A percentile compares a stretch with the other conserved stretches of the same genome.
Conservation (phyloP, 106 monocot genomes). For the Xerophyta viscosa region DNA sequence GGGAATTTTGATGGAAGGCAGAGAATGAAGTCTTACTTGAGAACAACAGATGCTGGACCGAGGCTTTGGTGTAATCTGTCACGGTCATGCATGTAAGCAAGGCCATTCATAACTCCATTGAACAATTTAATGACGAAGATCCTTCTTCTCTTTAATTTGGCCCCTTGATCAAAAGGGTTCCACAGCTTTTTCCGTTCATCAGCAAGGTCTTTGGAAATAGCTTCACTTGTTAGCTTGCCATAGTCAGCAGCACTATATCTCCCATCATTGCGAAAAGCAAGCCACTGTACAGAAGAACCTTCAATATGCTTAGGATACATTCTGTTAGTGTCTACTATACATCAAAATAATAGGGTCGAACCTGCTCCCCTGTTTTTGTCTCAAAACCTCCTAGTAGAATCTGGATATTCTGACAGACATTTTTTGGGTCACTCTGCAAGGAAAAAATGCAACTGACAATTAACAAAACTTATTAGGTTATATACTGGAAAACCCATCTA, state of each 20-base stretch:
- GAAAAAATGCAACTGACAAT: neutral
- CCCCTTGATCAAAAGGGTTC: slow-evolving; percentile 45
- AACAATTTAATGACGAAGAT: slow-evolving; percentile 76
- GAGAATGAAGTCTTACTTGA: no score
- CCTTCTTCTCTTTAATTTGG: slow-evolving; percentile 41
- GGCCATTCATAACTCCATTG: slow-evolving; percentile 68
- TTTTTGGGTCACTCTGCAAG: slow-evolving; percentile 49
- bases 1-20: no score
- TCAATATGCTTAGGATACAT: neutral
- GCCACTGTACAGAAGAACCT: slow-evolving; percentile 59
- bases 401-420: slow-evolving; percentile 60
- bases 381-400: slow-evolving; percentile 86
- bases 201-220: slow-evolving; percentile 29
- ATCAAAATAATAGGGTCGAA: slow-evolving; percentile 18
- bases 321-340: neutral
- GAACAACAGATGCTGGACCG: slow-evolving; percentile 87
- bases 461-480: neutral
- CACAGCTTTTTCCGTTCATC: slow-evolving; percentile 26
- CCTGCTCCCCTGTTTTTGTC: slow-evolving; percentile 96
- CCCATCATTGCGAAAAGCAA: slow-evolving; percentile 87
- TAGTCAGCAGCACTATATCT: slow-evolving; percentile 88
- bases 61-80: slow-evolving; percentile 94
- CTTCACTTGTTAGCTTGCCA: slow-evolving; percentile 59
- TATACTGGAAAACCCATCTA: no score
- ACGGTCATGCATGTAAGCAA: slow-evolving; percentile 74